These are phyloP conservation scores for Leccinum subrobustum DNA, from an alignment of 1,284 basidiomycete species.

Conservation along the genomic window DNA sequence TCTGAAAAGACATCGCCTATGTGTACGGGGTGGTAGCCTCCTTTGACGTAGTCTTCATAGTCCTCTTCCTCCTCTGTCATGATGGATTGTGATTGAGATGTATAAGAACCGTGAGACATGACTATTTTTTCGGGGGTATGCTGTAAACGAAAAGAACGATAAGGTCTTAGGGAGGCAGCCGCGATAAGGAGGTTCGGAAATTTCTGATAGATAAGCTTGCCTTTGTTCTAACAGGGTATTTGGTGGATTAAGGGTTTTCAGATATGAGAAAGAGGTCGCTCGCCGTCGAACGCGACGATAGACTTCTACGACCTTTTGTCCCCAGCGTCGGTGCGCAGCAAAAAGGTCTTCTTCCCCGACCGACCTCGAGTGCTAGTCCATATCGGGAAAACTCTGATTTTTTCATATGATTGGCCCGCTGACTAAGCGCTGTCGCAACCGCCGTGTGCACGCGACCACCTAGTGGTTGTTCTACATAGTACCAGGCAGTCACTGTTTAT, in stretches of 20 bases:
- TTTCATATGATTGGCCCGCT: conserved; percentile 32
- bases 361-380: conserved; percentile 2
- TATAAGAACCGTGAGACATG: conserved; percentile 49
- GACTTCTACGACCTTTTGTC: background rate
- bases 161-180: conserved; percentile 23
- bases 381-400: conserved; percentile 18
- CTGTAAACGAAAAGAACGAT: conserved; percentile 34
- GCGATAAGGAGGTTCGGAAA: conserved; percentile 32
- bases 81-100: conserved; percentile 56
- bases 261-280: background rate
- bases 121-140: conserved; percentile 34
- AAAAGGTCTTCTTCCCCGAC: conserved; percentile 7
- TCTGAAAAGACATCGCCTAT: conserved; percentile 93
- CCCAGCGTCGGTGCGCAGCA: conserved; percentile 9
- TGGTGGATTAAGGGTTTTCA: background rate
- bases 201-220: conserved; percentile 34
- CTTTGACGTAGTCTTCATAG: conserved; percentile 86
- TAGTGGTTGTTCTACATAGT: background rate
- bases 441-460: conserved; percentile 12
- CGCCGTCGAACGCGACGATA: background rate
- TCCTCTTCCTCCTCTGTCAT: conserved; percentile 82
- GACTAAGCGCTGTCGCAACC: conserved; percentile 23
- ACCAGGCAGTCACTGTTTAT: background rate
- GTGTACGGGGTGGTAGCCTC: conserved; percentile 94
- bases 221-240: conserved; percentile 30